Evolutionary conservation across 2,329 filamentous ascomycete species (phyloP), one percentile per base, ranked within the genome.

Genomic region (Scortechinia acanthostroma): DNA sequence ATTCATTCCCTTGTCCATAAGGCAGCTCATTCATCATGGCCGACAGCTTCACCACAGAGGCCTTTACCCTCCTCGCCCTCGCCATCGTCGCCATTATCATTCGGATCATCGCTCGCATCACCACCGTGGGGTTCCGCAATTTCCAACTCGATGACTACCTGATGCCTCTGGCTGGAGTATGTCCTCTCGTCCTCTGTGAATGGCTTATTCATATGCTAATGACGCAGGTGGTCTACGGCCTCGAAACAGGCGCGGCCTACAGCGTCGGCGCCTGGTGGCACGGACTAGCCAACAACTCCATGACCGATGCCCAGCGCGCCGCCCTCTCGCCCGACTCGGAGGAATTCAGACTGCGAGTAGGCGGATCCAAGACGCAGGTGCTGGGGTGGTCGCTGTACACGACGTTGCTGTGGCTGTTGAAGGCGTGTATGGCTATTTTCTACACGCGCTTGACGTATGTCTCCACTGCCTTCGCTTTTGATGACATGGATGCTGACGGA

Each of bases 361-460:
- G 10, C 6, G 59, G 64, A 43, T 54, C 55, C 43, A 52, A 52
- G 51, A 51, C 60, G 48, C 55, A 67, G 48, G 43, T 57, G 3
- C 48, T 56, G 19, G 51, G 55, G 21, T 60, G 58, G 58, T 58
- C 54, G 2, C 48, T 61, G n/a, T 60, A 60, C 37, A 57, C 53
- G 15, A 53, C 54, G 14, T 53, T 54, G 15, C 48, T 61, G 2
- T 61, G 59, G 58, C 22, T 44, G 3, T 48, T 60, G 5, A 62
- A 62, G 22, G 48, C 58, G 21, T 58, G 55, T 42, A 44, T 61
- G 16, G 50, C 56, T 3, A 49, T 52, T 3, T 57, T 58, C 13
- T 60, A 59, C 43, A 52, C 51, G 0, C 51, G 59, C 3, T 43
- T 62, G 3, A 60, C 58, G 58, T 60, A n/a, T 10, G 25, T 30